Percentiles rank a stretch among this genome's conserved stretches.
These are phyloP conservation scores for Suaeda aralocaspica DNA, from an alignment of 148 eudicot species.

Conservation along the genomic window DNA sequence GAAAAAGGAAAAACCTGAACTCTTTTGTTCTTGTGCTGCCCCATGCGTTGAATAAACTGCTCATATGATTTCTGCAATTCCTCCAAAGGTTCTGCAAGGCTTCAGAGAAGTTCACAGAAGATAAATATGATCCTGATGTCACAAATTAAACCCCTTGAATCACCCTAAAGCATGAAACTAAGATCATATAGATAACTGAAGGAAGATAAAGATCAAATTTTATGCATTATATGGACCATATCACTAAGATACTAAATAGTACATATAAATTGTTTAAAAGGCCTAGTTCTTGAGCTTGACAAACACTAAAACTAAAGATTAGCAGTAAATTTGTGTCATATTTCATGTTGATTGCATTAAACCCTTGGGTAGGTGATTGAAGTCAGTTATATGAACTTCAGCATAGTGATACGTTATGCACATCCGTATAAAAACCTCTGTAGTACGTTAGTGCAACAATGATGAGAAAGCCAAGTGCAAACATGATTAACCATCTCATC, in stretches of 20 bases:
- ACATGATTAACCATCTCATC: not conserved
- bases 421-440: not conserved
- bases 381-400: not conserved
- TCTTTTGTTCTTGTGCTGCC: constrained; percentile 55
- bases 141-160: not conserved
- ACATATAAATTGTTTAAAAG: not conserved
- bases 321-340: not conserved
- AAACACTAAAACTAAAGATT: not conserved
- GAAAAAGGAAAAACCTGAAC: constrained; percentile 47
- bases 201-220: too few species aligned
- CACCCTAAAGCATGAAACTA: constrained; percentile 3
- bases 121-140: constrained; percentile 12
- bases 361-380: not conserved
- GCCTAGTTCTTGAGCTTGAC: not conserved
- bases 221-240: too few species aligned
- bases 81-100: constrained; percentile 92
- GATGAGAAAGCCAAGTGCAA: not conserved
- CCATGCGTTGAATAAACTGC: constrained; percentile 70
- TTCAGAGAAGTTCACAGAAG: constrained; percentile 27
- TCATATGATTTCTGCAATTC: constrained; percentile 81
- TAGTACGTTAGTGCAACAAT: too few species aligned
- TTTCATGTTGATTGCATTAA: not conserved
- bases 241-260: not conserved
- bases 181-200: not conserved
- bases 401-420: not conserved